Conservation (phyloP, 2,329 filamentous ascomycete species). For the Cadophora malorum region DNA sequence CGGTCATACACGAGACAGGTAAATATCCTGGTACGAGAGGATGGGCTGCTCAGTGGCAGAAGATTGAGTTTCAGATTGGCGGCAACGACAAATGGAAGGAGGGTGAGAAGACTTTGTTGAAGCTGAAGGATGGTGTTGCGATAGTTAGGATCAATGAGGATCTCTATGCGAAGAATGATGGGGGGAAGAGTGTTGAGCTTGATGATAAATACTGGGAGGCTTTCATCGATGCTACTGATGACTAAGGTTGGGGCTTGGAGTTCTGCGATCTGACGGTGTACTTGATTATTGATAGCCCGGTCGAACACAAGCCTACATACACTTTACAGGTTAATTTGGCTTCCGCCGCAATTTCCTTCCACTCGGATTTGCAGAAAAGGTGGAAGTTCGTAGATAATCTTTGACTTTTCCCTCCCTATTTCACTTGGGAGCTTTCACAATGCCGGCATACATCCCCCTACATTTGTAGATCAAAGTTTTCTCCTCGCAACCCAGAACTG, state of each 20-base stretch:
- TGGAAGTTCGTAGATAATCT: too few species aligned
- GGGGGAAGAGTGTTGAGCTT: conserved; percentile 21
- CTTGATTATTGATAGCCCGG: too few species aligned
- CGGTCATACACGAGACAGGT: conserved; percentile 37
- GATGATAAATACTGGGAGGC: conserved; percentile 36
- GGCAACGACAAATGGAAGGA: conserved; percentile 22
- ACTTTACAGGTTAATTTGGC: too few species aligned
- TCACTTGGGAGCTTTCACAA: too few species aligned
- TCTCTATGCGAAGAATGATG: conserved; percentile 21
- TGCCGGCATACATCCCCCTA: too few species aligned
- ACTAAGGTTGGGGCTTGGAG: conserved; percentile 4
- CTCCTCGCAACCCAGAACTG: too few species aligned
- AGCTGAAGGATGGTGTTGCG: conserved; percentile 24
- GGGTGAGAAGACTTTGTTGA: conserved; percentile 26
- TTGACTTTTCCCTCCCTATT: too few species aligned
- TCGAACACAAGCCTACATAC: too few species aligned
- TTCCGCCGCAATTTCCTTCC: too few species aligned
- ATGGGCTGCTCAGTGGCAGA: conserved; percentile 37
- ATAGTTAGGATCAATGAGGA: conserved; percentile 27
- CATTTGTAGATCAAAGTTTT: too few species aligned
- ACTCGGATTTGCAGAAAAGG: too few species aligned
- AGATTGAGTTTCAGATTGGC: conserved; percentile 29
- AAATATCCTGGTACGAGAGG: conserved; percentile 38
- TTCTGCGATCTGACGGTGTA: too few species aligned
- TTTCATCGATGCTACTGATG: conserved; percentile 35